These are phyloP conservation scores for Oryza glumipatula DNA, from an alignment of 176 grass and related monocot genomes.

Conservation along the genomic window DNA sequence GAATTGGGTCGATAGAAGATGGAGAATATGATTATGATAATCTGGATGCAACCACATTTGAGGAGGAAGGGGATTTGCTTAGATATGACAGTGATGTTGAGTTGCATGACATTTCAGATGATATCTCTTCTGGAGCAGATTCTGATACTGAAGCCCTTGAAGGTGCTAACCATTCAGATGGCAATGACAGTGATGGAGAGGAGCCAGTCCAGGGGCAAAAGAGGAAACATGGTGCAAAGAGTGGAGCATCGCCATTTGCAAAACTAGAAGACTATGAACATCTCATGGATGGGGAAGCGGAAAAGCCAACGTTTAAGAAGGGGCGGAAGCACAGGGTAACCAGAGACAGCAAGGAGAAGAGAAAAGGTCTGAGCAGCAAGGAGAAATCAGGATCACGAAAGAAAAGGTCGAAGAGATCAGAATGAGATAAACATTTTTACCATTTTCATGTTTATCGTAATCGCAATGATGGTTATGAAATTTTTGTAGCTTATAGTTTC, in stretches of 20 bases:
- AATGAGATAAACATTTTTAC: slow-evolving; percentile 32
- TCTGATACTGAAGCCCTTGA: slow-evolving; percentile 26
- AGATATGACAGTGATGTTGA: slow-evolving; percentile 73
- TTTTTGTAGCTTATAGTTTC: slow-evolving; percentile 28
- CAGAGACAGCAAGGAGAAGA: slow-evolving; percentile 13
- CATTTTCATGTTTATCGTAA: background rate
- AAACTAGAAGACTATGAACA: slow-evolving; percentile 80
- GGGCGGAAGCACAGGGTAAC: slow-evolving; percentile 37
- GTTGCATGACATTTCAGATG: slow-evolving; percentile 43
- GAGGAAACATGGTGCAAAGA: slow-evolving; percentile 45
- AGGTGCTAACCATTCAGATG: slow-evolving; percentile 41
- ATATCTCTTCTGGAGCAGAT: background rate
- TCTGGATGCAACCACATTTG: slow-evolving; percentile 68
- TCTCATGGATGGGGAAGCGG: slow-evolving; percentile 44
- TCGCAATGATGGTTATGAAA: background rate
- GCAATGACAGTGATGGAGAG: slow-evolving; percentile 26
- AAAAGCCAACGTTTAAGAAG: slow-evolving; percentile 26
- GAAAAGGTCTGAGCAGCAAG: background rate
- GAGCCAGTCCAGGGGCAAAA: slow-evolving; percentile 40
- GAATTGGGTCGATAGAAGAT: slow-evolving; percentile 41
- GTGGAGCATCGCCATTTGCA: slow-evolving; percentile 71
- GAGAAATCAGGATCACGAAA: slow-evolving; percentile 39
- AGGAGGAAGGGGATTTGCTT: slow-evolving; percentile 88
- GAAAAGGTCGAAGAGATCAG: slow-evolving; percentile 43
- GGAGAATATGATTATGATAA: slow-evolving; percentile 82